Evolutionary conservation across 371 early-diverging fungal genomes (phyloP).

Genomic region (Umbelopsis sp.): DNA sequence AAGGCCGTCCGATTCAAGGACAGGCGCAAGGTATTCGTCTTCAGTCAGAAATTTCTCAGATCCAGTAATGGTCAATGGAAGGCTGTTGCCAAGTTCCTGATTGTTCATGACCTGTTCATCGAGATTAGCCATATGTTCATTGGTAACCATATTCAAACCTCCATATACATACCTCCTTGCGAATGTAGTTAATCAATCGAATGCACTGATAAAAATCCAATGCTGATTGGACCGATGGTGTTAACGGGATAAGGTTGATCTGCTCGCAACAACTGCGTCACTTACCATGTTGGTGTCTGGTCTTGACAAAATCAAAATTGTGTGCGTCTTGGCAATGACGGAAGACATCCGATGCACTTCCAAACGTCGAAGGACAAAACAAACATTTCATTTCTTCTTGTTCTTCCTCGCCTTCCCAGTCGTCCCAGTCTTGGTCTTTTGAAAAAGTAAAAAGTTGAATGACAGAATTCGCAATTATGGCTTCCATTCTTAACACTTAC

Average conservation of each 20-base stretch:
- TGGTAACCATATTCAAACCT: background rate
- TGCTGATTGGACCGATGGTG: conserved; percentile 21
- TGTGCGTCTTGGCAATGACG: conserved; percentile 67
- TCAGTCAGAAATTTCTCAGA: conserved; percentile 68
- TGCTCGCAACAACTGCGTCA: background rate
- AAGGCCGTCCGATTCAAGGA: conserved; percentile 81
- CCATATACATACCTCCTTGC: conserved; percentile 43
- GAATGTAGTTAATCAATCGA: conserved; percentile 84
- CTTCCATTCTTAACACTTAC: conserved; percentile 29
- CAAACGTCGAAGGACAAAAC: conserved; percentile 65
- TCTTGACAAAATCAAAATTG: conserved; percentile 69
- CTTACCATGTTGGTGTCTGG: conserved; percentile 52
- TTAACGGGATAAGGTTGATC: too few relatives aligned
- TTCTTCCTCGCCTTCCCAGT: conserved; percentile 82
- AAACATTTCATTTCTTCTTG: conserved; percentile 65
- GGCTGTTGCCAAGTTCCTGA: conserved; percentile 29
- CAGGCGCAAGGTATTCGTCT: conserved; percentile 78
- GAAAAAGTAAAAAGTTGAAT: background rate
- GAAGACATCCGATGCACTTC: conserved; percentile 58
- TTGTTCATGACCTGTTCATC: conserved; percentile 21
- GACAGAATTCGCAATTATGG: conserved; percentile 3
- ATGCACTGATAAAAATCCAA: conserved; percentile 89
- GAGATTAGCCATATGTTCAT: background rate
- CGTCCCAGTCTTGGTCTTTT: conserved; percentile 63
- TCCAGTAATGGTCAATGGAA: conserved; percentile 41